Evolutionary conservation across 2,329 filamentous ascomycete genomes (phyloP), one percentile per base, ranked within the genome.

Genomic region (Lachnellula subtilissima): DNA sequence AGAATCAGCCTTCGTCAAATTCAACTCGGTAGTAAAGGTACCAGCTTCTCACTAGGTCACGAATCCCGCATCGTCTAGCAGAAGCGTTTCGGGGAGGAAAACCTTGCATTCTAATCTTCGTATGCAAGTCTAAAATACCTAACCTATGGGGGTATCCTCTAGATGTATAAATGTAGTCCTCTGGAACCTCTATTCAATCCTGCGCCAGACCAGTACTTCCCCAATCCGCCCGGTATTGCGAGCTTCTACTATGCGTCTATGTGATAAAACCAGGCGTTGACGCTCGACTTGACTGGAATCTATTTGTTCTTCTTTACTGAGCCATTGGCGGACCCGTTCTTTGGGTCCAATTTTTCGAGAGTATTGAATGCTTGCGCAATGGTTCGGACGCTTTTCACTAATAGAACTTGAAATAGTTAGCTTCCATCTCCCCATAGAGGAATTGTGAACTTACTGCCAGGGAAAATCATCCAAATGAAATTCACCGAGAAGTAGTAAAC

Each of bases 401-500:
- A 63, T 14, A 75, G 63, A 14, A 69, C 62, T 64, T 25, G 5
- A n/a, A 12, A 36, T 15, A 8, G 3, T 36, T 40, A 25, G 35
- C 19, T 1, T 15, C 4, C 8, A 23, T 2, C 37, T 14, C 37
- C 37, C 37, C 35, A 51, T 25, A 19, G 2, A 5, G 4, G 6
- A 45, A 47, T 37, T 15, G 15, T 19, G n/a, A 37, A 76, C 80
- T 71, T 65, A 84, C 81, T 65, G 4, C 74, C 64, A 9, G 83
- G 83, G 19, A 85, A 75, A 4, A 84, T 61, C 7, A 74, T 81
- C 84, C 84, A 87, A 1, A 83, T 82, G 37, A 78, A 69, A 65
- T 87, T 87, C 66, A 85, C 78, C 8, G 79, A 81, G 25, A 82
- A 74, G 59, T 83, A 86, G 64, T 86, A 87, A 22, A 80, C 72